Evolutionary conservation across 441 rosid genomes (phyloP).

Genomic region (Gossypium gossypioides): DNA sequence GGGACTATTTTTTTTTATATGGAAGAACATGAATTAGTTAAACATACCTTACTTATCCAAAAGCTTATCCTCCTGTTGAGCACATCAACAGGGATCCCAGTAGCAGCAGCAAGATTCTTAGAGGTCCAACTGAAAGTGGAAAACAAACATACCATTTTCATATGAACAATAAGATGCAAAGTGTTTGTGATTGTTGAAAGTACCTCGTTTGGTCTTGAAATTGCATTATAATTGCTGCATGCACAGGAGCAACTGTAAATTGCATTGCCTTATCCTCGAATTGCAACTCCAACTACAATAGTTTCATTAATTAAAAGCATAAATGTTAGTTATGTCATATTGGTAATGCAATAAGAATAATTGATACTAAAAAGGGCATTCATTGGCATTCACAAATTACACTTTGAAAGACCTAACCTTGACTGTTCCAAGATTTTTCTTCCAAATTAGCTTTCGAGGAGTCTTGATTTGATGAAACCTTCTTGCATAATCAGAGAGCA

Average conservation of each 20-base stretch:
- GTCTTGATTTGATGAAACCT: constrained; percentile 78
- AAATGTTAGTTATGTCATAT: neutral
- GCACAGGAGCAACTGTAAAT: constrained; percentile 75
- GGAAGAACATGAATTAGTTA: constrained; percentile 13
- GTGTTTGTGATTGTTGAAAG: constrained; percentile 8
- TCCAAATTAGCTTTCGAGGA: constrained; percentile 92
- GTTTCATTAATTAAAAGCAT: constrained; percentile 8
- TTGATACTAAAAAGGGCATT: neutral
- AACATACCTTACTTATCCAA: constrained; percentile 82
- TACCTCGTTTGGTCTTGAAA: constrained; percentile 84
- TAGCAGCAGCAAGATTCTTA: constrained; percentile 54
- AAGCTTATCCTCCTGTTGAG: constrained; percentile 68
- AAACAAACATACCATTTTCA: constrained; percentile 10
- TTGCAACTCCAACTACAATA: constrained; percentile 77
- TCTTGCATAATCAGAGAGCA: constrained; percentile 74
- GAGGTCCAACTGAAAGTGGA: constrained; percentile 65
- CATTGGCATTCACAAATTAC: neutral
- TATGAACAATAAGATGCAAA: neutral
- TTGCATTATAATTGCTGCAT: constrained; percentile 87
- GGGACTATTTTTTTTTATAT: neutral
- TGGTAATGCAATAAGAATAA: neutral
- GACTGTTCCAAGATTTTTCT: constrained; percentile 91
- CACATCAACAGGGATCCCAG: constrained; percentile 63
- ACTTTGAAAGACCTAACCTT: constrained; percentile 43
- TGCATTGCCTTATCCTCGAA: constrained; percentile 76